Evolutionary conservation across 2,329 filamentous ascomycete genomes (phyloP), one percentile per base, ranked within the genome.

Genomic region (Exserohilum turcica): DNA sequence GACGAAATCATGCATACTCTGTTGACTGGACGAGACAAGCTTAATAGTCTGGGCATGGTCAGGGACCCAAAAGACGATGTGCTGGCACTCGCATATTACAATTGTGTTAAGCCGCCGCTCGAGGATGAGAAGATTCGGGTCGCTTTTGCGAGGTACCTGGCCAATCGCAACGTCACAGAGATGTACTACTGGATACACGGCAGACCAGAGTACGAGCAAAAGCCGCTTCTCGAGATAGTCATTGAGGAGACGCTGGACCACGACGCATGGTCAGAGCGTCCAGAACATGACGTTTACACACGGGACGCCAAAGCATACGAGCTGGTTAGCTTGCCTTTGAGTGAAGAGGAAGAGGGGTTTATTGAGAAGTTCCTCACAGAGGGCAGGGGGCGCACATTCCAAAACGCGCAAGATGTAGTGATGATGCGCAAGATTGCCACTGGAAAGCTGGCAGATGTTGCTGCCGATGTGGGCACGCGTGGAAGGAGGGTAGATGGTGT

Each of bases 1-100:
- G 90, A 94, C 74, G 89, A 95, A 56, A 92, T 95, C 46, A 81
- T 94, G 61, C 82, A 83, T 21, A 82, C 83, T 4, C 82, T 94
- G 4, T 84, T 90, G 45, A 81, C 83, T 5, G 56, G 63, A 2
- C 48, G 48, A 18, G 55, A 65, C n/a, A 60, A 54, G 48, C 48
- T 67, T 9, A 60, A 52, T 39, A 59, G 56, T 16, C 47, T 65
- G 27, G 56, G 59, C 18, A 52, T 62, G 15, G 56, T 59, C 38
- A 58, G 55, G 43, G 36, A 77, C 81, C 48, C 57, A 1, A 56
- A 64, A 42, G 78, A 80, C 51, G 63, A 71, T 42, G 54, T 69
- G 21, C 80, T 92, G 2, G 83, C 89, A 0, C 80, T 94, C 24
- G 87, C 90, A 9, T 95, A 94, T 75, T 94, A 89, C 75, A 82